Conservation (phyloP, 1,139 yeast species). For the Scheffersomyces parashehatae region DNA sequence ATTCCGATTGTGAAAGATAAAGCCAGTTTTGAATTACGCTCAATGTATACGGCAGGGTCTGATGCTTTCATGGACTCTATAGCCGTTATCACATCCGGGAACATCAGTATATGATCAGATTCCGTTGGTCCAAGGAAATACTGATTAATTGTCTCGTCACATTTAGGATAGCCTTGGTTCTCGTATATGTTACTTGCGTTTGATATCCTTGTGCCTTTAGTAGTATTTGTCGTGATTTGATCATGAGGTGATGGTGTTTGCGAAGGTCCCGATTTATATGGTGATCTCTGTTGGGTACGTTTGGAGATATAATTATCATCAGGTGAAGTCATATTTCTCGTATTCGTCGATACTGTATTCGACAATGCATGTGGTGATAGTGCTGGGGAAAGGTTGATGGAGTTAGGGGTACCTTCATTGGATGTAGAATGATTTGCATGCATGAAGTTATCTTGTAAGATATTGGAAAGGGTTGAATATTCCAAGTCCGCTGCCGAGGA, state of each 20-base stretch:
- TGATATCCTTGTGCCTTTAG: background rate
- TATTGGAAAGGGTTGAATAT: slow-evolving; percentile 73
- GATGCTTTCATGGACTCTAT: slow-evolving; percentile 43
- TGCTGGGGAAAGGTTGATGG: slow-evolving; percentile 37
- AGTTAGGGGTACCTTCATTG: slow-evolving; percentile 44
- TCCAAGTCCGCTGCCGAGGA: slow-evolving; percentile 81
- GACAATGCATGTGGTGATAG: slow-evolving; percentile 33
- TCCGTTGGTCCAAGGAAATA: slow-evolving; percentile 55
- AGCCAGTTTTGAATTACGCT: slow-evolving; percentile 43
- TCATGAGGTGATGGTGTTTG: slow-evolving; percentile 13
- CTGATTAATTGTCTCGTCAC: slow-evolving; percentile 57
- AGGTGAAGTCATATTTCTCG: background rate
- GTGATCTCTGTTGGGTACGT: slow-evolving; percentile 6
- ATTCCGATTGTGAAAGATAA: slow-evolving; percentile 59
- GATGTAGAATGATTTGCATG: slow-evolving; percentile 32
- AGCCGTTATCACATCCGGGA: slow-evolving; percentile 57
- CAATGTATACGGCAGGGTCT: slow-evolving; percentile 44
- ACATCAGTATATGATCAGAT: slow-evolving; percentile 33
- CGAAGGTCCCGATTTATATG: slow-evolving; percentile 14
- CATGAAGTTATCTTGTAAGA: slow-evolving; percentile 55
- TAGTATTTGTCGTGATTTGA: slow-evolving; percentile 14
- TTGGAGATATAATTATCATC: background rate
- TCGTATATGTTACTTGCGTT: slow-evolving; percentile 6
- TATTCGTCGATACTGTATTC: slow-evolving; percentile 5
- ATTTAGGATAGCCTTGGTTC: slow-evolving; percentile 20